Base-by-base conservation (phyloP, 163 green algal genomes). In the Coccomyxa subellipsoidea region DNA sequence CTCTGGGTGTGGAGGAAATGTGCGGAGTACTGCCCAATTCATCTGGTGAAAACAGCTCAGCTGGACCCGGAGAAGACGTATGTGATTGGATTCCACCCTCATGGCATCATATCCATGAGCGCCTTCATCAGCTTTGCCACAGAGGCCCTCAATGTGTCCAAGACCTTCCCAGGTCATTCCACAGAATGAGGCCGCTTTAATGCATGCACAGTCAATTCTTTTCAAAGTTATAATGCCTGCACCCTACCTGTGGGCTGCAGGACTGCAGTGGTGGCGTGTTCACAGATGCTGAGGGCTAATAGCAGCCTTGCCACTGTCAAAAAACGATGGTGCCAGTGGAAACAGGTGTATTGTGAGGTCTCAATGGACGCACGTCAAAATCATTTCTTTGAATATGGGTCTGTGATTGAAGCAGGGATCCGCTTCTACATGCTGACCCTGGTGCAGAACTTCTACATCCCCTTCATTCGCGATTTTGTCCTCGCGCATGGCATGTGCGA, bases 11-110 rank as follows among this genome's bases (percentile, higher is more conserved):
- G 79, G 79, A 83, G 39, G 69, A 73, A 71, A 10, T 36, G 21
- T 27, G 82, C 47, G 1, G 47, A 88, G 27, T 92, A 91, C 77
- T 89, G 90, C 36, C 40, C 70, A 38, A 84, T 85, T 0, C 78
- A 38, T 9, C 87, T 93, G 8, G 66, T 92, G 34, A 91, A 90
- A 69, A 93, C 90, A 31, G 83, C 80, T 15, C 85, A 91, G 5
- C 81, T 93, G 77, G 85, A 92, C 78, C 90, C 88, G 0, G 21
- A 77, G 4, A 75, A 81, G 15, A 82, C 70, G 39, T 93, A 92
- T 77, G n/a, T 93, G 2, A 89, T 93, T 66, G 87, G 80, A 8
- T 80, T 80, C 12, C 87, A 90, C 77, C 90, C 90, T 3, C 90
- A 92, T 54, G 90, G 90, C 81, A 86, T 93, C 77, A 86, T 84